Base-by-base conservation (phyloP, 2,329 filamentous ascomycete species). In the Botrytis deweyae region DNA sequence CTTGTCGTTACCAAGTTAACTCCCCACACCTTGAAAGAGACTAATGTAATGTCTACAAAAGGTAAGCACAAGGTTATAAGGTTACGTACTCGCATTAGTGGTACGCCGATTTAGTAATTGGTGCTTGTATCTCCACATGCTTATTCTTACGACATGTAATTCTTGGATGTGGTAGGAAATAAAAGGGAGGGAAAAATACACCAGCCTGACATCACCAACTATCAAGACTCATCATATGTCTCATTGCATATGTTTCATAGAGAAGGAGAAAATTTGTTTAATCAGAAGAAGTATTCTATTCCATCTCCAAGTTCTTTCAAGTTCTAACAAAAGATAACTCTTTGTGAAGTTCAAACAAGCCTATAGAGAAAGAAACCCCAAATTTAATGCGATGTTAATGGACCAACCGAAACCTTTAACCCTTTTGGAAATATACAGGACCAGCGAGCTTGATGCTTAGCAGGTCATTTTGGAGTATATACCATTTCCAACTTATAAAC, bases 91-190 rank as follows among this genome's bases (percentile, higher is more conserved):
- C 44, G 63, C 63, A 68, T 72, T 72, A 72, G 63, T 68, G n/a
- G 20, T 59, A 25, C 59, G 38, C 16, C n/a, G 7, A 14, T 16
- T 36, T 68, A 36, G 52, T 61, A 38, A 55, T 59, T 72, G 70
- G 63, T 29, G 42, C 36, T 16, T 25, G n/a, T 44, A 52, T 58
- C 63, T 66, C 70, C 49, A 66, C 55, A 66, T 68, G 63, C 63
- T 72, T 72, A 72, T 72, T 72, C 67, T 20, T 68, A 72, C 70
- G 70, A 72, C 70, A 66, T 46, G 33, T 58, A n/a, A 61, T 46
- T 33, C 55, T 55, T 49, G 29, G n/a, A 46, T 40, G 46, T 68
- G 29, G 20, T 29, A 22, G 20, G 36, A 58, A 55, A 58, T 36
- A 20, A 58, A 63, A 38, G 4, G 65, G 33, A 29, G 66, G 25